Evolutionary conservation across 2,329 filamentous ascomycete genomes (phyloP), one percentile per base, ranked within the genome.

Genomic region (Fusarium nelsonii): DNA sequence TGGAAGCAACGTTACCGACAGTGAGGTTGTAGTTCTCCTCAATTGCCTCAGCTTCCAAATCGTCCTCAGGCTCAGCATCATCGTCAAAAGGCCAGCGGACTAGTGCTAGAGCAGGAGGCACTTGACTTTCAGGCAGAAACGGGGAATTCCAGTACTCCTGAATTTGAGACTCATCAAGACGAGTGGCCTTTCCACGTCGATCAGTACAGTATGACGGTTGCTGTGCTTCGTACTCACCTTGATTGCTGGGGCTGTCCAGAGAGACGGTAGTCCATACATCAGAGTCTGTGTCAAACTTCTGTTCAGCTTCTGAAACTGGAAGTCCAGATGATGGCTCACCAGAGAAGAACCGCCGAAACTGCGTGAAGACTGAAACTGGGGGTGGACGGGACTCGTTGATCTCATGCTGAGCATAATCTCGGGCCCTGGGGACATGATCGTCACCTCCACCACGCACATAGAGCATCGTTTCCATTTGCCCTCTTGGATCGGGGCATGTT

Each of bases 401-500:
- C 26, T 59, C 37, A 9, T 33, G 37, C 15, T 56, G 49, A 7
- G 58, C 63, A 18, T 20, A 40, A 8, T 59, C 50, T 18, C 54
- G 45, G 12, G 50, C 58, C 9, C 23, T 26, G 4, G 40, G 20
- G 8, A 63, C 23, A 3, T n/a, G 32, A 16, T 8, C 12, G 2
- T 43, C 45, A 7, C 26, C 34, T 2, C 63, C 53, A 12, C 16
- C 11, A 4, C 32, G 14, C 2, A 55, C 16, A n/a, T 43, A 59
- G 9, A 7, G 12, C 4, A 26, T 26, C 1, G 45, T 23, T 67
- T 43, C 40, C 18, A 28, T 34, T 14, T 6, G 14, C 12, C 46
- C 67, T 30, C 32, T 63, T 14, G 50, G 30, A 10, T n/a, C 32
- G 12, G 67, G 63, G 8, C 46, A 67, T 18, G n/a, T 18, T 23